These are phyloP conservation scores for Dactylellina haptotyla DNA, from an alignment of 2,329 filamentous ascomycete species.

Conservation along the genomic window DNA sequence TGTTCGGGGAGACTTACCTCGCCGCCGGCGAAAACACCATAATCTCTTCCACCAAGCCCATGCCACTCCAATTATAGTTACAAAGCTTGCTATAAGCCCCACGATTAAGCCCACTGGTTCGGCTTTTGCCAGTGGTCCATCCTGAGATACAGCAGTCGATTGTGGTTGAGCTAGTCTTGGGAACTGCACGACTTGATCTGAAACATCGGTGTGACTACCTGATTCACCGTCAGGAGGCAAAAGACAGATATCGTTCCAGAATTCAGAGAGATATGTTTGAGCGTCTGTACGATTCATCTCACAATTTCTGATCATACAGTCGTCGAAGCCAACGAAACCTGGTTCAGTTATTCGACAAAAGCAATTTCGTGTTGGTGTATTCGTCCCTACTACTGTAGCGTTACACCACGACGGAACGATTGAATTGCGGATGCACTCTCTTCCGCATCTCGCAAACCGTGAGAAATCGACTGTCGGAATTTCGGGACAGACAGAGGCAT, in stretches of 20 bases:
- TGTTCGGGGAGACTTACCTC: too few species aligned
- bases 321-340: not conserved
- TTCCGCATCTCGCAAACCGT: constrained; percentile 7
- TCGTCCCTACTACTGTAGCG: constrained; percentile 11
- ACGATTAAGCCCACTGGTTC: too few species aligned
- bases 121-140: too few species aligned
- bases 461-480: constrained; percentile 18
- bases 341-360: constrained; percentile 5
- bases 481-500: not conserved
- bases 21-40: too few species aligned
- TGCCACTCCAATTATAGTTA: too few species aligned
- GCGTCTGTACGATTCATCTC: not conserved
- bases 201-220: not conserved
- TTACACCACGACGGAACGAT: constrained; percentile 8
- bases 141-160: too few species aligned
- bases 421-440: not conserved
- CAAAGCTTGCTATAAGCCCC: too few species aligned
- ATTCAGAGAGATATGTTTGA: not conserved
- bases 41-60: too few species aligned
- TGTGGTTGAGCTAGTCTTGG: constrained; percentile 55
- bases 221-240: not conserved
- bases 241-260: constrained; percentile 12
- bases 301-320: not conserved
- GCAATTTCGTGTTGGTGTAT: constrained; percentile 3
- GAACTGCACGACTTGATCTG: constrained; percentile 9